These are phyloP conservation scores for Diplodia corticola DNA, from an alignment of 2,329 filamentous ascomycete species.

Conservation along the genomic window DNA sequence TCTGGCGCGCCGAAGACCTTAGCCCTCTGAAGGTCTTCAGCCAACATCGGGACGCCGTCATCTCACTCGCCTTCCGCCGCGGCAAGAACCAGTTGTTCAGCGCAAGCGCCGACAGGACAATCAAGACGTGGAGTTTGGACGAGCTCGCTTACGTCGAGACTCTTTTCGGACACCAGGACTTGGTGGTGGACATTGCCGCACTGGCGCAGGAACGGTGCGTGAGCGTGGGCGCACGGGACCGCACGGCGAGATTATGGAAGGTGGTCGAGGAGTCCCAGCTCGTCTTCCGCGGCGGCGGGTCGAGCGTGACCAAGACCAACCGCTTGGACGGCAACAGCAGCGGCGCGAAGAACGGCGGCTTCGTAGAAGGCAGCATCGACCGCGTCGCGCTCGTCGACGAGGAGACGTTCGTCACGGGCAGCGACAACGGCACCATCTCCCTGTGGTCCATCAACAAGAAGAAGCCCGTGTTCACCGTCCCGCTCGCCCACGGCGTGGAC, in stretches of 20 bases:
- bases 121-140: slow-evolving; percentile 93
- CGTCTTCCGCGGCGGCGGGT: slow-evolving; percentile 83
- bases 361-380: slow-evolving; percentile 83
- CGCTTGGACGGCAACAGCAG: slow-evolving; percentile 33
- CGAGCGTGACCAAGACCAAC: slow-evolving; percentile 35
- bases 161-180: slow-evolving; percentile 92
- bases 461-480: slow-evolving; percentile 81
- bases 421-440: slow-evolving; percentile 82
- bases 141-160: slow-evolving; percentile 94
- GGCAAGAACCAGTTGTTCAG: slow-evolving; percentile 91
- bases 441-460: slow-evolving; percentile 93
- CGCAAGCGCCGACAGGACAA: slow-evolving; percentile 83
- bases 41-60: slow-evolving; percentile 89
- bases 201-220: slow-evolving; percentile 85
- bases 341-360: slow-evolving; percentile 39
- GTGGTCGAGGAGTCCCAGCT: slow-evolving; percentile 93
- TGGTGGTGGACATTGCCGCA: slow-evolving; percentile 75
- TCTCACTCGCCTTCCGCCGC: slow-evolving; percentile 78
- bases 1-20: slow-evolving; percentile 81
- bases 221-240: slow-evolving; percentile 85
- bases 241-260: slow-evolving; percentile 92
- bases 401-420: slow-evolving; percentile 86
- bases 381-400: slow-evolving; percentile 87
- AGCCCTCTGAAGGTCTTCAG: slow-evolving; percentile 79
- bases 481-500: slow-evolving; percentile 83